A percentile compares a stretch with the other conserved stretches of the same genome.
phyloP scores from a whole-genome alignment of 305 asterid genomes.

The Plantago coronopus region DNA sequence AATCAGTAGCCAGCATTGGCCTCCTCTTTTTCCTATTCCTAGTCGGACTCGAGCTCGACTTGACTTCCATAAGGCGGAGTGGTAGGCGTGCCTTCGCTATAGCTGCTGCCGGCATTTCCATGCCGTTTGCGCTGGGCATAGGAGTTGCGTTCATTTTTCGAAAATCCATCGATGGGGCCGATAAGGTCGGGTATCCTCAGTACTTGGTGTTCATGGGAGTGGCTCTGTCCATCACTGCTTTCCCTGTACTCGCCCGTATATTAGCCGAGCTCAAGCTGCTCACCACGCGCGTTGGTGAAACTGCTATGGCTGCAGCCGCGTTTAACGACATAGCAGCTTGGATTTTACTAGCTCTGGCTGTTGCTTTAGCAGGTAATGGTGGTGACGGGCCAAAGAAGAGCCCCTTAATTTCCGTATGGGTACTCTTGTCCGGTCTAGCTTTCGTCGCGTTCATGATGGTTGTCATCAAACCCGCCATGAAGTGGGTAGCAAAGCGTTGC shows the following conservation, averaged over 20 bases:
- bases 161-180: slow-evolving; percentile 29
- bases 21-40: slow-evolving; percentile 50
- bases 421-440: slow-evolving; percentile 31
- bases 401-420: slow-evolving; percentile 41
- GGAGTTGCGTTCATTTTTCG: slow-evolving; percentile 37
- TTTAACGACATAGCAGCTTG: slow-evolving; percentile 51
- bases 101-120: slow-evolving; percentile 39
- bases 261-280: slow-evolving; percentile 52
- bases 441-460: slow-evolving; percentile 35
- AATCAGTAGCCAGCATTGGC: slow-evolving; percentile 40
- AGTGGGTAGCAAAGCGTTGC: slow-evolving; percentile 36
- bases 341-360: slow-evolving; percentile 50
- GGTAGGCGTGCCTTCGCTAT: slow-evolving; percentile 40
- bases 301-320: slow-evolving; percentile 56
- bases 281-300: slow-evolving; percentile 39
- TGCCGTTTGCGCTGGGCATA: slow-evolving; percentile 35
- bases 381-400: slow-evolving; percentile 31
- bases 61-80: slow-evolving; percentile 30
- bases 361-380: slow-evolving; percentile 41
- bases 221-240: slow-evolving; percentile 51
- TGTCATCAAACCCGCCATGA: slow-evolving; percentile 35
- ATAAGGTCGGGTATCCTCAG: slow-evolving; percentile 27
- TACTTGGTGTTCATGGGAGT: slow-evolving; percentile 50
- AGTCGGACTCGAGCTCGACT: slow-evolving; percentile 49
- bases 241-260: slow-evolving; percentile 50